Conservation (phyloP, 495 filamentous ascomycete genomes). For the Annulohypoxylon bovei region DNA sequence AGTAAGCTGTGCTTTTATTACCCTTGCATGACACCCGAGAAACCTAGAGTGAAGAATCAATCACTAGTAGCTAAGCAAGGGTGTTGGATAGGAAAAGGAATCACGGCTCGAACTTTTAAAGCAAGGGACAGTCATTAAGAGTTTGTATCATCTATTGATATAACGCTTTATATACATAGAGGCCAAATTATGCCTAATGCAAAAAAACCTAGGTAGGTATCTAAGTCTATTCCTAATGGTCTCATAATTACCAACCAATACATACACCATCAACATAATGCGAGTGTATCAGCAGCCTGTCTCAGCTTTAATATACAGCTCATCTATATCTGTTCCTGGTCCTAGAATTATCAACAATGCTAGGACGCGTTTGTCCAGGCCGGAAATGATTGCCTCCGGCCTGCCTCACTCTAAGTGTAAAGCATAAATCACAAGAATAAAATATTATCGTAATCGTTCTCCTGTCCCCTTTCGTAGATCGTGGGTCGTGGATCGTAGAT, state of each 20-base stretch:
- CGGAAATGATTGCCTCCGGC: background rate
- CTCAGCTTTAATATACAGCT: background rate
- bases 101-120: background rate
- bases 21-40: background rate
- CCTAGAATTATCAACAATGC: background rate
- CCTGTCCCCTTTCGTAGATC: background rate
- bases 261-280: background rate
- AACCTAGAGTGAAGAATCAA: no score
- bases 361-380: background rate
- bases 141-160: background rate
- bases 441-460: constrained; percentile 6
- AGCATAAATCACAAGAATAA: background rate
- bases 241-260: background rate
- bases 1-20: background rate
- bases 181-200: background rate
- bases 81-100: background rate
- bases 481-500: constrained; percentile 31
- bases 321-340: background rate
- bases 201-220: background rate
- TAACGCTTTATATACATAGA: background rate
- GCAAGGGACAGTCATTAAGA: background rate
- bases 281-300: background rate
- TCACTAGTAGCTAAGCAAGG: no score
- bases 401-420: background rate
- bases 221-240: background rate